Evolutionary conservation across 2,329 filamentous ascomycete genomes (phyloP).

Genomic region (Trichoderma aggressivum): DNA sequence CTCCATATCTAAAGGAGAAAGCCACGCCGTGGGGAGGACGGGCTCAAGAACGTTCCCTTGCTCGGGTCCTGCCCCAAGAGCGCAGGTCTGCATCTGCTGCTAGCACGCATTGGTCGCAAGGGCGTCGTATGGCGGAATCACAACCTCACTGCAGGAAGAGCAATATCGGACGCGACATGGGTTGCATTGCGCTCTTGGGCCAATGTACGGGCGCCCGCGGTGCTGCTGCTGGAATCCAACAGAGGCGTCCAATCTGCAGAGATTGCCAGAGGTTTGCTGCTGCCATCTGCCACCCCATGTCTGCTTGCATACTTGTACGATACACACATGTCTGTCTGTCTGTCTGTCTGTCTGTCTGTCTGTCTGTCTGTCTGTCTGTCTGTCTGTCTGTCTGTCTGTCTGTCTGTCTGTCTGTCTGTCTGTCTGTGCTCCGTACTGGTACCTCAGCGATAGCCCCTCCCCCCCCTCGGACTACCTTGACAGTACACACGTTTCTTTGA

Average conservation of each 20-base stretch:
- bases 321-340: neutral
- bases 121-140: neutral
- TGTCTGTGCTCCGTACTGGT: neutral
- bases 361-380: too few relatives aligned
- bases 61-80: neutral
- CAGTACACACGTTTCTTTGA: neutral
- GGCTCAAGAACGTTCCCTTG: neutral
- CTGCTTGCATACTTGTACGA: neutral
- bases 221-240: neutral
- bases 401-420: too few relatives aligned
- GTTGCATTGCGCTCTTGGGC: neutral
- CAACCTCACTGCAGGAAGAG: neutral
- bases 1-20: neutral
- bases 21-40: neutral
- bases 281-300: neutral
- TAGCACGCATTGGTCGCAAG: neutral
- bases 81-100: neutral
- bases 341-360: too few relatives aligned
- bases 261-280: neutral
- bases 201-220: neutral
- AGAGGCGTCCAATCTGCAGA: neutral
- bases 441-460: neutral
- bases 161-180: constrained; percentile 11
- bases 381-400: too few relatives aligned
- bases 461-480: neutral